Base-by-base conservation (phyloP, 345 rosid genomes). In the Trapa bicornis region DNA sequence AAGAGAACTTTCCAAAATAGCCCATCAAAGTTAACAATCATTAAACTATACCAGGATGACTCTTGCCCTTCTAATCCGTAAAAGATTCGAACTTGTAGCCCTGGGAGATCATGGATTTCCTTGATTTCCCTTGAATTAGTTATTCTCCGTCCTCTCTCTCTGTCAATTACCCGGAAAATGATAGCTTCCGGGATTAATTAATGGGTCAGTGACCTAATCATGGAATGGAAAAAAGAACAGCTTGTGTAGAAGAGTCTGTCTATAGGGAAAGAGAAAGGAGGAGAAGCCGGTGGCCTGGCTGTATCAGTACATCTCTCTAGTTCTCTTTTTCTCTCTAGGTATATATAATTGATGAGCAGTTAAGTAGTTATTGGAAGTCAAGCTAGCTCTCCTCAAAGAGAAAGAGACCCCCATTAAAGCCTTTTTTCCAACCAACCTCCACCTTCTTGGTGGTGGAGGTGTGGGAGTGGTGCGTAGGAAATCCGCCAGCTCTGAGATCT, bases 401-500 rank as follows among this genome's bases (percentile, higher is more conserved):
- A 64, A 64, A 64, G 67, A 37, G 45, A 64, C 67, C 67, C 67
- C 29, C 33, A 15, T 43, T 37, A 42, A 43, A 6, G 15, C 7
- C 63, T 57, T 35, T 57, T 10, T 32, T 58, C 63, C 12, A 33
- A 8, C 5, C 63, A 58, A 58, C 63, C 63, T 58, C 63, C 37
- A 29, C 12, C 9, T 33, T 29, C 11, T 11, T 58, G 37, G 63
- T 57, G 62, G 37, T 35, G 43, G 37, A 38, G 47, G 58, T 50
- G 39, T 16, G 2, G 33, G 58, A 67, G 39, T 16, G 2, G 33
- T 37, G 65, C 9, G n/a, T 0, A 37, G 43, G 29, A 22, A 36
- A 38, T 6, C 13, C 37, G 39, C 11, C 37, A 38, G 33, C 29
- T 37, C 67, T 65, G 77, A 81, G 81, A 80, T 84, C 88, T 77